phyloP scores from a whole-genome alignment of 176 grass and related monocot genomes.

The Oryza coarctata region DNA sequence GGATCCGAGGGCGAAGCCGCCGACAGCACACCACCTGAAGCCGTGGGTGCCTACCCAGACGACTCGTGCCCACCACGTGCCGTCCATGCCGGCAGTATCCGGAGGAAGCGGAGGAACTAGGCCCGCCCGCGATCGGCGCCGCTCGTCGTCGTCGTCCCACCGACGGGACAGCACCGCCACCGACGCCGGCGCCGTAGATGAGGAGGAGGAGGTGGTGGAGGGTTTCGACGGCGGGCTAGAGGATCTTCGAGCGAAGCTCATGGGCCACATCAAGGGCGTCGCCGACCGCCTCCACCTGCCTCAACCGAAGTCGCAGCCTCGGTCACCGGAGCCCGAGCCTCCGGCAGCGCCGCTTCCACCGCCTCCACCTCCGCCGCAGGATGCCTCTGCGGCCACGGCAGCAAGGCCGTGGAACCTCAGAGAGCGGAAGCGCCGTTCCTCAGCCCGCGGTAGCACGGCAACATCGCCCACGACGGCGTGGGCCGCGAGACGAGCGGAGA shows the following conservation, averaged over 20 bases:
- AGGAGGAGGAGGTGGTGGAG: conserved; percentile 8
- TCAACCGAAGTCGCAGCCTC: background rate
- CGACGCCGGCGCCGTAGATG: background rate
- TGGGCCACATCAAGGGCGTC: conserved; percentile 60
- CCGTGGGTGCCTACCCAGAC: conserved; percentile 41
- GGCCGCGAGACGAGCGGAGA: background rate
- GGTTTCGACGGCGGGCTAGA: conserved; percentile 29
- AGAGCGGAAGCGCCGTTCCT: conserved; percentile 46
- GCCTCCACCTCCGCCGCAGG: background rate
- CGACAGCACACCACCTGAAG: conserved; percentile 30
- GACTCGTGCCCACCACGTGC: conserved; percentile 26
- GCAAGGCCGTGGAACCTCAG: conserved; percentile 77
- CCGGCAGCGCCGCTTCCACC: background rate
- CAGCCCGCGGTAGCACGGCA: background rate
- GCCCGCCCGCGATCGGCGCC: conserved; percentile 34
- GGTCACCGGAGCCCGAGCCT: background rate
- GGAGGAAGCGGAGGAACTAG: background rate
- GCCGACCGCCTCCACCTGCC: conserved; percentile 44
- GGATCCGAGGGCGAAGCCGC: conserved; percentile 61
- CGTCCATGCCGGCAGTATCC: conserved; percentile 27
- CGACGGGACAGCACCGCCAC: conserved; percentile 6
- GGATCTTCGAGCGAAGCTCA: conserved; percentile 64
- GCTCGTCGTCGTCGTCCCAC: conserved; percentile 31
- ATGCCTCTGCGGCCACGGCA: background rate
- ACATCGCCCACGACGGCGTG: background rate